Conservation (phyloP, 2,329 filamentous ascomycete genomes). For the Alternaria sp. region DNA sequence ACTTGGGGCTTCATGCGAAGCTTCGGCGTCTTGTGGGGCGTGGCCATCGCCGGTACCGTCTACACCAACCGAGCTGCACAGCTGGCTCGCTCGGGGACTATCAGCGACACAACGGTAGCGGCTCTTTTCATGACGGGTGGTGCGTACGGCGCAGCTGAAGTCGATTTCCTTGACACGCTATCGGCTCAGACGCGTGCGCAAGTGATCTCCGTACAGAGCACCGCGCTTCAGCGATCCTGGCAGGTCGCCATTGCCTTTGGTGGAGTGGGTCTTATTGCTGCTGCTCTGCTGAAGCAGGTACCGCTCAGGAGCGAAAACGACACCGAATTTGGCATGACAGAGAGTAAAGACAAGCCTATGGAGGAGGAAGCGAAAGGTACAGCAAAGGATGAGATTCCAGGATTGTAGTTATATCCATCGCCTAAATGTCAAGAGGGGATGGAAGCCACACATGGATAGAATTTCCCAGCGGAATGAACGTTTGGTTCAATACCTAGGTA, state of each 20-base stretch:
- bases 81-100: background rate
- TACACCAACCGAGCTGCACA: conserved; percentile 13
- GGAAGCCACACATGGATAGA: background rate
- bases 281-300: background rate
- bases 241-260: background rate
- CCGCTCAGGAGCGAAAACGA: background rate
- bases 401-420: too few species aligned
- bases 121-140: background rate
- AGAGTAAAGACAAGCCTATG: background rate
- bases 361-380: background rate
- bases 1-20: conserved; percentile 21
- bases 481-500: too few species aligned
- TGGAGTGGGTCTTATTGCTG: background rate
- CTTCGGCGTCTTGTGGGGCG: conserved; percentile 31
- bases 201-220: background rate
- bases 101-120: background rate
- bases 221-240: background rate
- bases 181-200: background rate
- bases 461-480: background rate
- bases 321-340: background rate
- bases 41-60: conserved; percentile 19
- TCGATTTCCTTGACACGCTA: background rate
- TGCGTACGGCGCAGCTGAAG: background rate
- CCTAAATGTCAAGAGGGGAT: too few species aligned
- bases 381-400: background rate